Conservation (phyloP, 768 basidiomycete genomes). For the Tricholoma sp. region DNA sequence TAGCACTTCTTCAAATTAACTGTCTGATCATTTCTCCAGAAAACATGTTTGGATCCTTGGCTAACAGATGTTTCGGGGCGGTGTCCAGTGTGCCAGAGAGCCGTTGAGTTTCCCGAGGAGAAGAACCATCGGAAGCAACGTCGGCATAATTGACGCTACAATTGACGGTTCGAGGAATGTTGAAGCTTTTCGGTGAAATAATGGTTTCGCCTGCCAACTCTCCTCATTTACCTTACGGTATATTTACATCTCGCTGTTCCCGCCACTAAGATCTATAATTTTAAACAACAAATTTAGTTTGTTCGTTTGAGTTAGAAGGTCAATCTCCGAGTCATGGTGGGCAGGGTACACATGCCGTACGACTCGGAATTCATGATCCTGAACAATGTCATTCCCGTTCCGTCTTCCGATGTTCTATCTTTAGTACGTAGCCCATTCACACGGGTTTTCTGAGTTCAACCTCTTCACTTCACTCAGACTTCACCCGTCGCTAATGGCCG, state of each 20-base stretch:
- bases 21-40: constrained; percentile 34
- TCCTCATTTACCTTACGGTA: neutral
- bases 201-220: neutral
- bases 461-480: neutral
- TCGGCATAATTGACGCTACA: neutral
- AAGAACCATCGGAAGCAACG: constrained; percentile 7
- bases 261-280: neutral
- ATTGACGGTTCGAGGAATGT: neutral
- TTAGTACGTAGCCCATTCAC: too few relatives aligned
- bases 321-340: too few relatives aligned
- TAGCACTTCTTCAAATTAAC: neutral
- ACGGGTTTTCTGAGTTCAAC: too few relatives aligned
- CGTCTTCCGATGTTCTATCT: too few relatives aligned
- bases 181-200: neutral
- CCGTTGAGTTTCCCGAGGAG: constrained; percentile 50
- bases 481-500: constrained; percentile 5
- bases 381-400: too few relatives aligned
- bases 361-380: too few relatives aligned
- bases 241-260: neutral
- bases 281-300: too few relatives aligned
- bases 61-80: constrained; percentile 77
- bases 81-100: constrained; percentile 81
- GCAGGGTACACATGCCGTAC: too few relatives aligned
- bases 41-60: constrained; percentile 91
- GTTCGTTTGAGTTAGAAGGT: too few relatives aligned